Evolutionary conservation across 2,329 filamentous ascomycete genomes (phyloP).

Genomic region (Domatiomyces globalis): DNA sequence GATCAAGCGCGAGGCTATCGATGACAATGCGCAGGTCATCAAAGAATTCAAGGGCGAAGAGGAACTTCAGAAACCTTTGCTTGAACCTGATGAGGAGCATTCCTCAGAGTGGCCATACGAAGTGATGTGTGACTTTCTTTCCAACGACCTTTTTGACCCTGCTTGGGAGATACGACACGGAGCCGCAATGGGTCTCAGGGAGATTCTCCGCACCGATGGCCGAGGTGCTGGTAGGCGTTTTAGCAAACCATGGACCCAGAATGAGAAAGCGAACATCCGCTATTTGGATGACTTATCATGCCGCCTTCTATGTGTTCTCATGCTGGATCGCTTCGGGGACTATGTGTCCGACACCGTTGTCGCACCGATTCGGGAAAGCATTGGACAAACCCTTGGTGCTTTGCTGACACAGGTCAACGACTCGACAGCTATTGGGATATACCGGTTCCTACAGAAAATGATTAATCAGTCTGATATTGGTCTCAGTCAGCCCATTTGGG

Average conservation of each 20-base stretch:
- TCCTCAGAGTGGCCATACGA: conserved; percentile 89
- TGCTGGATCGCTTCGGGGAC: conserved; percentile 94
- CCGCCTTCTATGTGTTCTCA: conserved; percentile 84
- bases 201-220: conserved; percentile 84
- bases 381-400: conserved; percentile 84
- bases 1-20: conserved; percentile 62
- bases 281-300: conserved; percentile 96
- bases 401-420: conserved; percentile 71
- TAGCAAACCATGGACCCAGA: conserved; percentile 57
- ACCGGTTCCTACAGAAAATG: conserved; percentile 70
- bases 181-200: conserved; percentile 84
- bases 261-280: conserved; percentile 61
- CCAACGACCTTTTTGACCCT: conserved; percentile 81
- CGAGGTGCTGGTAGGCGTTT: conserved; percentile 66
- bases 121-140: conserved; percentile 82
- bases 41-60: conserved; percentile 85
- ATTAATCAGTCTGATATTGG: conserved; percentile 79
- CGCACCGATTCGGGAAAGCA: conserved; percentile 86
- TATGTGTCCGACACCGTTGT: conserved; percentile 97
- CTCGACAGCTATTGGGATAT: conserved; percentile 68
- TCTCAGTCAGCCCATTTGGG: conserved; percentile 66
- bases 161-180: conserved; percentile 94
- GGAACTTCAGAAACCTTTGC: conserved; percentile 68
- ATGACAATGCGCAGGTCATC: conserved; percentile 84
- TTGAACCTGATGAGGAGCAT: conserved; percentile 64